Evolutionary conservation across 805 yeast species (phyloP).

Genomic region (Metschnikowia gelsemii): DNA sequence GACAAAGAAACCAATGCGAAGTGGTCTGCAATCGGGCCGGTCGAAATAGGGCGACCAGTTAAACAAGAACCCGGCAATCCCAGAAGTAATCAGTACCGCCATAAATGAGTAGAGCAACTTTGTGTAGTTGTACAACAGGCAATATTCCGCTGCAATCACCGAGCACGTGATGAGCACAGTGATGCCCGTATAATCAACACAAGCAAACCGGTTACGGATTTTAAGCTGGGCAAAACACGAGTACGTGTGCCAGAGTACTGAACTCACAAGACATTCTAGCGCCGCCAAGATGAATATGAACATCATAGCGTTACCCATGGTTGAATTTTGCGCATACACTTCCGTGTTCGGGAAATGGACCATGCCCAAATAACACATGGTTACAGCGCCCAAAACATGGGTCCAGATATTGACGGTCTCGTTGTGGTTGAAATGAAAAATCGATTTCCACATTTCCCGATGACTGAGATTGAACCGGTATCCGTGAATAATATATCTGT

Average conservation of each 20-base stretch:
- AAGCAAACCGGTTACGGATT: conserved; percentile 75
- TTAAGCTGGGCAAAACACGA: conserved; percentile 66
- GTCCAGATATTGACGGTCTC: conserved; percentile 95
- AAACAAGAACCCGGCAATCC: conserved; percentile 68
- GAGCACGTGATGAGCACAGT: conserved; percentile 88
- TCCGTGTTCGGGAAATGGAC: conserved; percentile 63
- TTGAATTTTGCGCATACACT: conserved; percentile 45
- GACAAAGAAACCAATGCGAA: conserved; percentile 78
- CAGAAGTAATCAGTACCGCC: conserved; percentile 61
- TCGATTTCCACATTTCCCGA: conserved; percentile 54
- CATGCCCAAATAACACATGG: conserved; percentile 55
- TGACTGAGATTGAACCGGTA: conserved; percentile 78
- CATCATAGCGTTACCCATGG: conserved; percentile 50
- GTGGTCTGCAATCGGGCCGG: conserved; percentile 75
- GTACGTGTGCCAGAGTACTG: conserved; percentile 91
- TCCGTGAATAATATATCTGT: conserved; percentile 78
- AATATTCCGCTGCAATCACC: conserved; percentile 80
- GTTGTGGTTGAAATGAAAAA: conserved; percentile 66
- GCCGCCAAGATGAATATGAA: conserved; percentile 70
- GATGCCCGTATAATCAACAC: conserved; percentile 94
- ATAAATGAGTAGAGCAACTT: conserved; percentile 50
- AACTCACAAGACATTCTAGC: conserved; percentile 71
- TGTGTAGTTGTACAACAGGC: conserved; percentile 65
- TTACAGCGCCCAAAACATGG: conserved; percentile 68
- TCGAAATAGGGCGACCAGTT: conserved; percentile 95